A percentile compares a stretch with the other conserved stretches of the same genome.
Conservation (phyloP, 768 basidiomycete genomes). For the Auricularia sp. region DNA sequence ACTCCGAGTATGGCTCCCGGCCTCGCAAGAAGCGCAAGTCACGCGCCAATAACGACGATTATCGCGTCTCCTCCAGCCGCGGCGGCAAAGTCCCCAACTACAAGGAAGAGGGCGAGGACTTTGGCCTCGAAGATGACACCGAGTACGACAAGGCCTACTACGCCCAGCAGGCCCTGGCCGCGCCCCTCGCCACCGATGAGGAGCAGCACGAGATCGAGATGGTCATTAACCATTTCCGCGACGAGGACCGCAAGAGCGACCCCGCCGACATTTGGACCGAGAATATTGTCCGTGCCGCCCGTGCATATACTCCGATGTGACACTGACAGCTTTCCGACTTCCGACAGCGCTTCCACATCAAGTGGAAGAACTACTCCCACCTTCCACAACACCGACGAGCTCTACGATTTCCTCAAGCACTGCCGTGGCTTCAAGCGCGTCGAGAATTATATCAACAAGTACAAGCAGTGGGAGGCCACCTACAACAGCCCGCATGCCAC, state of each 20-base stretch:
- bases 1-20: constrained; percentile 78
- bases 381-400: constrained; percentile 99
- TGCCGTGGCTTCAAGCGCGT: constrained; percentile 95
- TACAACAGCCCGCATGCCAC: constrained; percentile 56
- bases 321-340: constrained; percentile 5
- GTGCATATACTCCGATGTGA: constrained; percentile 4
- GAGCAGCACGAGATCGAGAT: constrained; percentile 87
- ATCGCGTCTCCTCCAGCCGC: constrained; percentile 64
- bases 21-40: constrained; percentile 69
- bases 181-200: constrained; percentile 23
- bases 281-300: constrained; percentile 55
- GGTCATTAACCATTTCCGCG: constrained; percentile 77
- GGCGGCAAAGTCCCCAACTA: constrained; percentile 80
- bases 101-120: constrained; percentile 55
- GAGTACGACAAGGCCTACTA: constrained; percentile 42
- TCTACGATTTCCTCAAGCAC: constrained; percentile 89
- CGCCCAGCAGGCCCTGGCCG: constrained; percentile 32
- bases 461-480: constrained; percentile 62
- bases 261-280: constrained; percentile 75
- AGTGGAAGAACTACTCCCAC: constrained; percentile 98
- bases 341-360: constrained; percentile 89
- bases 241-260: constrained; percentile 71
- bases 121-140: constrained; percentile 70
- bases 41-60: constrained; percentile 50
- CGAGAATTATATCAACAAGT: constrained; percentile 96